phyloP scores from a whole-genome alignment of 1,139 yeast species.

The Lodderomyces oxycetoniae region DNA sequence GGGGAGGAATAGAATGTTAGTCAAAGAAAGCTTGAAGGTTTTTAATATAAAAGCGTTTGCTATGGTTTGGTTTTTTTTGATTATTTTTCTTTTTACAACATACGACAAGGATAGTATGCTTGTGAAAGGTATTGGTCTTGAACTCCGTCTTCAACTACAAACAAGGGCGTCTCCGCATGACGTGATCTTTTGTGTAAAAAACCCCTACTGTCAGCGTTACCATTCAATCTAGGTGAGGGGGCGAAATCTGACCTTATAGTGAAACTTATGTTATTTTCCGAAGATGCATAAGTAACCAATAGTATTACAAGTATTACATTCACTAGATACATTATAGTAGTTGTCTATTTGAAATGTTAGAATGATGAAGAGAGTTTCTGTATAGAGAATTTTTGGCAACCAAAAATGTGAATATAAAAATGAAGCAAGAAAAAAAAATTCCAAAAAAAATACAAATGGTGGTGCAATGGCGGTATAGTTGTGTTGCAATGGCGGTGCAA shows the following conservation, averaged over 20 bases:
- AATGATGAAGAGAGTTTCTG: too few relatives aligned
- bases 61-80: not conserved
- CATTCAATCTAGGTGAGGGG: constrained; percentile 7
- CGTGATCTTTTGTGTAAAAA: constrained; percentile 25
- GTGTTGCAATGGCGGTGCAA: too few relatives aligned
- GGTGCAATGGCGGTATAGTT: not conserved
- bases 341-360: too few relatives aligned
- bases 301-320: not conserved
- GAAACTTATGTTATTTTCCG: constrained; percentile 7
- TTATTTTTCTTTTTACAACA: too few relatives aligned
- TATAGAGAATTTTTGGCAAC: constrained; percentile 1
- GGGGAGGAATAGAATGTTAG: constrained; percentile 1
- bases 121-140: constrained; percentile 24
- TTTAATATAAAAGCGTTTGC: too few relatives aligned
- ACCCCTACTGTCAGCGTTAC: not conserved
- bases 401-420: not conserved
- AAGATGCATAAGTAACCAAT: not conserved
- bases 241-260: constrained; percentile 12
- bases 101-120: constrained; percentile 37
- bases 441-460: not conserved
- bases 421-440: not conserved
- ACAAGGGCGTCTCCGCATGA: constrained; percentile 33
- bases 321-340: not conserved
- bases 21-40: not conserved
- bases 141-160: constrained; percentile 26